Evolutionary conservation across 352 stramenopile genomes (phyloP).

Genomic region (Peronospora belbahrii): DNA sequence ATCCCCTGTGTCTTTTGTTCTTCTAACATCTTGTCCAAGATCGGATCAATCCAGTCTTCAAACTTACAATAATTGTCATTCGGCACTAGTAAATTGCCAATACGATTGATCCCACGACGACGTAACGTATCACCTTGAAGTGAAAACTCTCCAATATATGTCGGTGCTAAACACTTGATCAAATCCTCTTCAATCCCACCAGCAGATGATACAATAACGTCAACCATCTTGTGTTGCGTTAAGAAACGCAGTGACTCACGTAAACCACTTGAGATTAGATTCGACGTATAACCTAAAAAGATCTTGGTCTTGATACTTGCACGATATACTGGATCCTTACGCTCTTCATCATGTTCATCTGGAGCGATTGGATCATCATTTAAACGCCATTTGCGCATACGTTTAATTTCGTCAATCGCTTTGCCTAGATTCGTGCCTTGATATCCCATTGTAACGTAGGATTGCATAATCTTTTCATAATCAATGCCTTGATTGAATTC

Average conservation of each 20-base stretch:
- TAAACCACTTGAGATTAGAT: constrained; percentile 98
- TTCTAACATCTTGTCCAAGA: constrained; percentile 96
- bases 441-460: constrained; percentile 87
- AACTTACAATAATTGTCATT: constrained; percentile 99
- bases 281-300: constrained; percentile 99
- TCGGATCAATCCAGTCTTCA: constrained; percentile 93
- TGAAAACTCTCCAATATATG: constrained; percentile 97
- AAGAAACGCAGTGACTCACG: constrained; percentile 97
- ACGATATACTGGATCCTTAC: constrained; percentile 71
- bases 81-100: constrained; percentile 99
- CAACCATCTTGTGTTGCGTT: constrained; percentile 97
- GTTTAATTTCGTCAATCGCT: constrained; percentile 96
- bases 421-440: constrained; percentile 95
- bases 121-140: constrained; percentile 90
- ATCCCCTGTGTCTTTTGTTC: constrained; percentile 91
- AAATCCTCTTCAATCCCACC: constrained; percentile 97
- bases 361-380: constrained; percentile 89
- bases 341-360: constrained; percentile 89
- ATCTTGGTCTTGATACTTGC: constrained; percentile 93
- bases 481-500: constrained; percentile 89
- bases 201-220: constrained; percentile 93
- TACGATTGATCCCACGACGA: constrained; percentile 97
- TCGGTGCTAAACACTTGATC: constrained; percentile 99
- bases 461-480: constrained; percentile 77
- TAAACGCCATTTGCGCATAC: constrained; percentile 97